Conservation (phyloP, 768 basidiomycete genomes). For the Fomitopsis serialis region DNA sequence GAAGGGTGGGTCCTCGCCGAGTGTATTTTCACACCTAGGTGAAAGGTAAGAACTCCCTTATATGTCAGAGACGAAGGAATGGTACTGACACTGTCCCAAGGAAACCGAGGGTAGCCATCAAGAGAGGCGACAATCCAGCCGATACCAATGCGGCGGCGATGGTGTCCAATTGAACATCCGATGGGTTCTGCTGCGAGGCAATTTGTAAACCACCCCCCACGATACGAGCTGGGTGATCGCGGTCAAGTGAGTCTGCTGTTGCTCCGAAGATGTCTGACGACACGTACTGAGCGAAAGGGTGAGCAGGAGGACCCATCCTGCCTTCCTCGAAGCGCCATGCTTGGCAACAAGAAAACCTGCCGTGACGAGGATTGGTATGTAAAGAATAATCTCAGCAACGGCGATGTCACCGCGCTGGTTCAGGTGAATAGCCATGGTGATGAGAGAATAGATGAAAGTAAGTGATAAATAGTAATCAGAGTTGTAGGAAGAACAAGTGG, state of each 20-base stretch:
- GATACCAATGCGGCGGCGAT: conserved; percentile 43
- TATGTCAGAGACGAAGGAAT: neutral
- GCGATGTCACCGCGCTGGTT: conserved; percentile 46
- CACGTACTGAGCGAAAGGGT: conserved; percentile 53
- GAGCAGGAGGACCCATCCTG: conserved; percentile 65
- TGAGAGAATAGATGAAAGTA: too few species aligned
- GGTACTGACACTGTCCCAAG: conserved; percentile 29
- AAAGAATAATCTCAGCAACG: conserved; percentile 54
- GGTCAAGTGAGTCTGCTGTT: neutral
- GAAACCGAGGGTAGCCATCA: conserved; percentile 32
- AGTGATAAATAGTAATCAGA: too few species aligned
- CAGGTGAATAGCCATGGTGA: conserved; percentile 12
- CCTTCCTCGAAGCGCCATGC: conserved; percentile 53
- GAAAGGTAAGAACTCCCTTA: neutral
- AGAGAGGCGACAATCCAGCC: conserved; percentile 34
- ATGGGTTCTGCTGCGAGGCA: conserved; percentile 41
- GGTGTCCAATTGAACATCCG: conserved; percentile 40
- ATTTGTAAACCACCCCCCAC: conserved; percentile 52
- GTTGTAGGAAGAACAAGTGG: too few species aligned
- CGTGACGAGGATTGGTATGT: conserved; percentile 47
- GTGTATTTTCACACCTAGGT: conserved; percentile 23
- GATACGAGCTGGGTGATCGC: conserved; percentile 60
- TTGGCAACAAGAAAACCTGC: conserved; percentile 41
- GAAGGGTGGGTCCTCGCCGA: conserved; percentile 15
- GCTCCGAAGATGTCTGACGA: too few species aligned